A percentile compares a stretch with the other conserved stretches of the same genome.
phyloP scores from a whole-genome alignment of 495 filamentous ascomycete species.

The Poronia punctata region DNA sequence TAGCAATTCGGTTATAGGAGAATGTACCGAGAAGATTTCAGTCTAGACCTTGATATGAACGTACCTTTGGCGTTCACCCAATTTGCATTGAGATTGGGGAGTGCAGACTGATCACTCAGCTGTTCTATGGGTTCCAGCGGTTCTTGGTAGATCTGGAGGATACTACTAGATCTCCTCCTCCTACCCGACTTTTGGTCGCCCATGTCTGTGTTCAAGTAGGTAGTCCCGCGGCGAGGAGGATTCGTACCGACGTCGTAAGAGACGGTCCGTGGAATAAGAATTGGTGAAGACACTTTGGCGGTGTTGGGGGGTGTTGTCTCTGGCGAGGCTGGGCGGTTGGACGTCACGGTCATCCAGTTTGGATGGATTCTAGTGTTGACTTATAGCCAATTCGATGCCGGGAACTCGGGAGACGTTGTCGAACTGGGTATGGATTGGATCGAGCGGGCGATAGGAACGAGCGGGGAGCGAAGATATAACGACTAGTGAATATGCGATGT shows the following conservation, averaged over 20 bases:
- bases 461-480: no score
- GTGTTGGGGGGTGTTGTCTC: conserved; percentile 46
- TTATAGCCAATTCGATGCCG: no score
- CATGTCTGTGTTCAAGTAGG: conserved; percentile 34
- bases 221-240: conserved; percentile 43
- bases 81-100: conserved; percentile 93
- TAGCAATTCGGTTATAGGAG: not conserved
- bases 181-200: conserved; percentile 50
- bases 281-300: conserved; percentile 77
- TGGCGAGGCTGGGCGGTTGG: conserved; percentile 11
- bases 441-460: no score
- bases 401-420: no score
- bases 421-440: no score
- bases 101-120: conserved; percentile 85
- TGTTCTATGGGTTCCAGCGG: conserved; percentile 91
- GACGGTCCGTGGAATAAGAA: conserved; percentile 71
- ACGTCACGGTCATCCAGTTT: conserved; percentile 18
- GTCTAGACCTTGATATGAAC: conserved; percentile 15
- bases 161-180: conserved; percentile 84
- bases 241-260: conserved; percentile 73
- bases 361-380: no score
- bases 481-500: no score
- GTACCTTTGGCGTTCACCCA: conserved; percentile 99
- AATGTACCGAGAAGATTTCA: not conserved
- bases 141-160: conserved; percentile 83